Base-by-base conservation (phyloP, 768 basidiomycete species). In the Trametes maxima region DNA sequence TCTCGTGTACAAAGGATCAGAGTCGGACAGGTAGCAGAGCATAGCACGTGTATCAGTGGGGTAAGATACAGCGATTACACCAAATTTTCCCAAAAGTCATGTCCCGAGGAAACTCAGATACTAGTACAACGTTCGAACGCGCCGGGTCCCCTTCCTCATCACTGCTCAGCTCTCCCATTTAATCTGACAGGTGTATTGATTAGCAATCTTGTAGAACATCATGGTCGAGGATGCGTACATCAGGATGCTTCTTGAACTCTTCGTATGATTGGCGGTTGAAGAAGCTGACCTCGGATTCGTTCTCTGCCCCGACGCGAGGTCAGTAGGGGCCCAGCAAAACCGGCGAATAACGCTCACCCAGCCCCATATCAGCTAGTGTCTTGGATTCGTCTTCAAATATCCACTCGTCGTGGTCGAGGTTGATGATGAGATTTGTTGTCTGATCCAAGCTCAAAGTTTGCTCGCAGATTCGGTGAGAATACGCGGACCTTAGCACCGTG, bases 361-460 rank as follows among this genome's bases (percentile, higher is more conserved):
- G 83, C 17, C 89, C 94, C 37, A 84, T 74, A 4, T 87, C 84
- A 2, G 79, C 84, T n/a, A 99, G 80, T 0, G 77, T 79, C 68
- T 82, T 83, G 8, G 71, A 70, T 42, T 88, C 88, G 64, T 94
- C 86, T 48, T 83, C 76, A 16, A 95, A 75, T 63, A 98, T 92
- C 92, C 94, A 96, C 10, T 94, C 91, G 59, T 98, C 96, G 69
- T 95, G 85, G 69, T 97, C 94, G 59, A 98, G 82, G 74, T 99
- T 99, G 71, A 99, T 98, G 74, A 99, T 98, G 28, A 99, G 81
- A 76, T 99, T 98, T 35, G 91, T 91, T 1, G 95, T 96, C 96
- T 98, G 25, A 22, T 8, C 6, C 35, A 11, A n/a, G n/a, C n/a
- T n/a, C n/a, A n/a, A n/a, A n/a, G n/a, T n/a, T n/a, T n/a, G n/a